Evolutionary conservation across 805 yeast species (phyloP), one percentile per base, ranked within the genome.

Genomic region (Candida silvicultrix): DNA sequence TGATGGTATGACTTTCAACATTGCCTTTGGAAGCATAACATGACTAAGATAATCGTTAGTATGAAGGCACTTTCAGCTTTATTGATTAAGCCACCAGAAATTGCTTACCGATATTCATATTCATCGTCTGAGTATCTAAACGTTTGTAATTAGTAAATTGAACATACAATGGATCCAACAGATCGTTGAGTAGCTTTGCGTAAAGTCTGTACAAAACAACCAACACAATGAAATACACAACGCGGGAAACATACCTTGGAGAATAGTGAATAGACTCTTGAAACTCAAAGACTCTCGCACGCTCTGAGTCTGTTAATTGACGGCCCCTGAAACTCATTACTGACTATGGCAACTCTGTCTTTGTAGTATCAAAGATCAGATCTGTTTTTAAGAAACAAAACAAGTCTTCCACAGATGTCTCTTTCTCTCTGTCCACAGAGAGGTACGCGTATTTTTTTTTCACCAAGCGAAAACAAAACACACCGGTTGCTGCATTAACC

Each of bases 211-310:
- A n/a, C 12, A 14, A 31, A 31, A 14, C 16, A 31, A 31, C 35
- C 14, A 31, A 31, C 14, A n/a, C 35, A 7, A 31, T 18, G 5
- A 31, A 15, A 14, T 15, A 5, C 35, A 14, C 4, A 31, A 31
- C 31, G 12, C 31, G 31, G n/a, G 31, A 31, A n/a, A 59, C 72
- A 16, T 47, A 70, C 74, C 83, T 70, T 47, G 95, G 94, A 10
- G 97, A 88, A 63, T 94, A 94, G 66, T 94, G 97, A 57, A 94
- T 94, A 65, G 85, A 79, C 46, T 94, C 98, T 62, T 87, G 95
- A 62, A 89, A 94, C 62, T 92, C 96, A 56, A 85, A 79, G 36
- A 92, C 83, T 43, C 92, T 81, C 32, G 89, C 88, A 52, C 95
- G 73, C 64, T 94, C 99, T 25, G 81, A 72, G 35, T 86, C 92